These are phyloP conservation scores for Diaporthe aspalathi DNA, from an alignment of 2,329 filamentous ascomycete species.

Conservation along the genomic window DNA sequence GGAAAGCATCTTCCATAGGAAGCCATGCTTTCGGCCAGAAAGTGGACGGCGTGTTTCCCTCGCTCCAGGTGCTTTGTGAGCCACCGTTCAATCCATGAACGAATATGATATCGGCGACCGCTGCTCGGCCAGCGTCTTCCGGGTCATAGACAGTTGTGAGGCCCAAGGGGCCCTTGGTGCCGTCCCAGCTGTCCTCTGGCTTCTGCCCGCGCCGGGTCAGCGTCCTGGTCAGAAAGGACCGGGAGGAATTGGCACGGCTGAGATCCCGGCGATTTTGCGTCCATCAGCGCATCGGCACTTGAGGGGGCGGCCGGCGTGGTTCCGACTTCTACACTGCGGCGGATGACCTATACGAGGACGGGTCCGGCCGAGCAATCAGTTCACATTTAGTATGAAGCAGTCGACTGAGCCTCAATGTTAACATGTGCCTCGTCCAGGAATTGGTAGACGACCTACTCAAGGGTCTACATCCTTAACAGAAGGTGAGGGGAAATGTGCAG, in stretches of 20 bases:
- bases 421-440: no score
- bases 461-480: no score
- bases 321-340: no score
- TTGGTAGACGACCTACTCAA: no score
- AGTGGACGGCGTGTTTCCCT: slow-evolving; percentile 37
- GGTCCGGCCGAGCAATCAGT: no score
- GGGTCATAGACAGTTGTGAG: slow-evolving; percentile 43
- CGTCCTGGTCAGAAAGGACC: slow-evolving; percentile 32
- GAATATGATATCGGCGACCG: slow-evolving; percentile 49
- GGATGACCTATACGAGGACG: no score
- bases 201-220: not conserved
- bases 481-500: no score
- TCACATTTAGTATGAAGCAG: no score
- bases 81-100: slow-evolving; percentile 54
- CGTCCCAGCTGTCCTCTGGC: not conserved
- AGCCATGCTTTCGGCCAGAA: slow-evolving; percentile 53
- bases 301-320: no score
- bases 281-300: slow-evolving; percentile 11
- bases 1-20: slow-evolving; percentile 46
- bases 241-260: not conserved
- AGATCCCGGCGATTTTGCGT: not conserved
- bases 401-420: no score
- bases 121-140: not conserved
- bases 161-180: slow-evolving; percentile 43
- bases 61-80: slow-evolving; percentile 50